phyloP scores from a whole-genome alignment of 2,329 filamentous ascomycete genomes.

The Pestalotiopsis sp. region DNA sequence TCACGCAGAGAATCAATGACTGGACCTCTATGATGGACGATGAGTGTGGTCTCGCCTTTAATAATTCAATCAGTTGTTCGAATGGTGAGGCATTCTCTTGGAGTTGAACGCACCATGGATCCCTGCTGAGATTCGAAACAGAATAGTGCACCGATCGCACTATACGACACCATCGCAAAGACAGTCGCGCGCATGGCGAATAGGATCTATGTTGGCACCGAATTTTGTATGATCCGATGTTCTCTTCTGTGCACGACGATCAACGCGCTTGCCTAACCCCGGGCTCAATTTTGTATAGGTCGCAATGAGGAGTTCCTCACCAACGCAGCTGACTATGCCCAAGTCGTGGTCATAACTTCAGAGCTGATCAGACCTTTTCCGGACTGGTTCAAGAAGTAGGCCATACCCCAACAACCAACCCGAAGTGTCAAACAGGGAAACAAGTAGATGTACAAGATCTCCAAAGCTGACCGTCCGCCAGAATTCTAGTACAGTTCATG shows the following conservation, averaged over 20 bases:
- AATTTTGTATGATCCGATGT: conserved; percentile 7
- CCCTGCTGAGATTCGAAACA: background rate
- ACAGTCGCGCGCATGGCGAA: conserved; percentile 12
- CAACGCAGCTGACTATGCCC: conserved; percentile 9
- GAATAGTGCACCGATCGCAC: conserved; percentile 2
- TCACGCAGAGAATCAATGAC: conserved; percentile 8
- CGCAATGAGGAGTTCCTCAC: conserved; percentile 12
- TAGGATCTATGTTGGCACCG: conserved; percentile 11
- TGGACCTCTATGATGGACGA: conserved; percentile 9
- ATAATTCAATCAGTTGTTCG: conserved; percentile 4
- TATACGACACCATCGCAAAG: conserved; percentile 12
- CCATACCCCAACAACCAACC: background rate
- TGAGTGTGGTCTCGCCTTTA: conserved; percentile 5
- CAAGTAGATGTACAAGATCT: background rate
- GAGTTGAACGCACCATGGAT: background rate
- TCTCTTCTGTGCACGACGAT: background rate
- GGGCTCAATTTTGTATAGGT: background rate
- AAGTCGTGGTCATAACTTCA: conserved; percentile 11
- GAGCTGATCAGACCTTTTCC: conserved; percentile 12
- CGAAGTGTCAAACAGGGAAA: background rate
- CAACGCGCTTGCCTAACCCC: background rate
- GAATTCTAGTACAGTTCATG: conserved; percentile 9
- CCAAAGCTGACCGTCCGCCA: background rate
- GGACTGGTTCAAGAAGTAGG: conserved; percentile 12
- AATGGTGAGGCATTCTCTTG: background rate